Evolutionary conservation across 352 stramenopile species (phyloP), one percentile per base, ranked within the genome.

Genomic region (Pythium vanterpoolii): DNA sequence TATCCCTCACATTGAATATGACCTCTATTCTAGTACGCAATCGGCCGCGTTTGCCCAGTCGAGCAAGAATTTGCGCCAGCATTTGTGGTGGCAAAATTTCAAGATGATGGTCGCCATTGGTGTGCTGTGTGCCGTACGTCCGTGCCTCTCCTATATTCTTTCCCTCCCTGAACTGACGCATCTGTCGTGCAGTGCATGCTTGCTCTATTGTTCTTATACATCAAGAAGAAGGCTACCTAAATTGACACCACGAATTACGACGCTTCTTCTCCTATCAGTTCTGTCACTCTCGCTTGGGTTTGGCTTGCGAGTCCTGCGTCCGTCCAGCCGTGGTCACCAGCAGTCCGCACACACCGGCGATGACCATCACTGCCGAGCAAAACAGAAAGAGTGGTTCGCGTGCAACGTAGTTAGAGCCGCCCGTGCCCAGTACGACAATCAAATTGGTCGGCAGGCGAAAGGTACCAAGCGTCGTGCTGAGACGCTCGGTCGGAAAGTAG

Each of bases 61-160:
- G n/a, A 95, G 84, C 56, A 80, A 72, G 47, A 88, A 73, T 52
- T 71, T 95, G 6, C 86, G 84, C 8, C 84, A 84, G 23, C 79
- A 90, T 43, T 61, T 95, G 27, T 95, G 86, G 86, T 79, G 86
- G 70, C 78, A 95, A 62, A 95, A 95, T 49, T 66, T 95, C 28
- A 95, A 95, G 69, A 88, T 94, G 83, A 93, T 81, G 56, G 83
- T 92, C 60, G 79, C 82, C 16, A 87, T 90, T 31, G 79, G 72
- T 52, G 67, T 87, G 53, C 64, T 90, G 31, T 68, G 83, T 66
- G 53, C 74, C 61, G 86, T 95, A 84, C 27, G 83, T 61, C 43
- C 4, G 24, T 56, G 36, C n/a, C 23, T 23, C 14, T 28, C 13
- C 5, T 10, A 18, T 16, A 36, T 9, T 1, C 13, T 9, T 42